Conservation (phyloP, 2,329 filamentous ascomycete genomes). For the Diplodia scrobiculata region DNA sequence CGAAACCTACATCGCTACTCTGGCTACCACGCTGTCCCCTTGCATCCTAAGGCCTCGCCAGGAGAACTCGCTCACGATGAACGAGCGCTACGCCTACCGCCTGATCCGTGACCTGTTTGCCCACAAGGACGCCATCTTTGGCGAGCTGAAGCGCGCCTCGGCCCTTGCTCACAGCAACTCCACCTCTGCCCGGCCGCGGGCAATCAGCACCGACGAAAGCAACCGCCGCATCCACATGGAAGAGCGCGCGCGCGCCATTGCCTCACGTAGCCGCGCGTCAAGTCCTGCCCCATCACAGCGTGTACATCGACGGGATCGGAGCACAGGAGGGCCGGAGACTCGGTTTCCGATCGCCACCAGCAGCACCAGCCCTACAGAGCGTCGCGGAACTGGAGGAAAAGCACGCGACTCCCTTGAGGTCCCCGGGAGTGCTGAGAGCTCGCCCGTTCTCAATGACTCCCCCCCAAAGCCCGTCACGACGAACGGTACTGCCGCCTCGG, state of each 20-base stretch:
- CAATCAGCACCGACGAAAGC: constrained; percentile 93
- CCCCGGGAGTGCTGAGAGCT: constrained; percentile 60
- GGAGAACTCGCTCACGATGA: constrained; percentile 89
- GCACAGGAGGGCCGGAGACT: constrained; percentile 64
- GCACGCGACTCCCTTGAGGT: constrained; percentile 76
- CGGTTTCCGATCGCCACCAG: constrained; percentile 73
- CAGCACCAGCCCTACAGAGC: constrained; percentile 60
- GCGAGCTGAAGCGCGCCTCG: constrained; percentile 88
- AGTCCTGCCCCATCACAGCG: constrained; percentile 66
- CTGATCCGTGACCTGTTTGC: constrained; percentile 88
- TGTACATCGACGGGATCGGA: constrained; percentile 70
- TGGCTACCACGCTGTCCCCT: constrained; percentile 75
- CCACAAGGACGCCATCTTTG: constrained; percentile 94
- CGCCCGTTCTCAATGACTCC: constrained; percentile 42
- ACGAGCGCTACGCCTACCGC: constrained; percentile 89
- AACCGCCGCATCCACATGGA: constrained; percentile 93
- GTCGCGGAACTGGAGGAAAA: constrained; percentile 59
- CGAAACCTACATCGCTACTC: constrained; percentile 74
- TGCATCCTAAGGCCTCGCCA: constrained; percentile 85
- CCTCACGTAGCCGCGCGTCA: constrained; percentile 68
- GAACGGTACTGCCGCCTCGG: constrained; percentile 42
- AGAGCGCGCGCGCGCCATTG: constrained; percentile 81
- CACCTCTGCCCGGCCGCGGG: constrained; percentile 68
- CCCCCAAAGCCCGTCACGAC: constrained; percentile 30
- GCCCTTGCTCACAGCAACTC: constrained; percentile 67